phyloP scores from a whole-genome alignment of 768 basidiomycete genomes.

The Mycena albidolilacea region DNA sequence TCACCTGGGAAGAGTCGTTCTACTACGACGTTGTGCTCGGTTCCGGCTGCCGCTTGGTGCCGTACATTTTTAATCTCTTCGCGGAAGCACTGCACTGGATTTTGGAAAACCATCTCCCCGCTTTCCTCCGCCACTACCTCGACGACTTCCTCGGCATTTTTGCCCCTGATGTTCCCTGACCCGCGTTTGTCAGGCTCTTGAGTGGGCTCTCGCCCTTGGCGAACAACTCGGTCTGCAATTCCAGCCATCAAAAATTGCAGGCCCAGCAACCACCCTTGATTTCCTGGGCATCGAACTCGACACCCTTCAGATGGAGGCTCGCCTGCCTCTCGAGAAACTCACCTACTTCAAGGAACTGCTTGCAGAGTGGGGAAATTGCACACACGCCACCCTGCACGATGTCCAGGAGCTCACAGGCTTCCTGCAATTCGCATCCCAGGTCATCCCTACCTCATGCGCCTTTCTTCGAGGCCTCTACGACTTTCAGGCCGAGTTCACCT shows the following conservation, averaged over 20 bases:
- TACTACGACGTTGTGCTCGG: background rate
- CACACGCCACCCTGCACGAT: background rate
- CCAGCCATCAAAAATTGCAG: background rate
- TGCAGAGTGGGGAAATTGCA: background rate
- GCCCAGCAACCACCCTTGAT: background rate
- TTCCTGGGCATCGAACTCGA: background rate
- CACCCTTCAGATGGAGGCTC: background rate
- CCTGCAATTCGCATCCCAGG: background rate
- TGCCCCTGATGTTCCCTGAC: background rate
- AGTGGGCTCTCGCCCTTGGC: background rate
- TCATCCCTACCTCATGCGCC: background rate
- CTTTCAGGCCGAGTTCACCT: background rate
- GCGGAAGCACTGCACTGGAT: background rate
- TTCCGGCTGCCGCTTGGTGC: background rate
- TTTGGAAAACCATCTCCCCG: background rate
- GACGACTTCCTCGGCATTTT: background rate
- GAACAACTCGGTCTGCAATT: background rate
- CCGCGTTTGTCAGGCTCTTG: background rate
- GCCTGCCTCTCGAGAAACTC: background rate
- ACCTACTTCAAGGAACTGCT: background rate
- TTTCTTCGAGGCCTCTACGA: background rate
- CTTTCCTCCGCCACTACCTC: background rate
- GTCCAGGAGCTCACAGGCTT: background rate
- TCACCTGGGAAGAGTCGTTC: background rate
- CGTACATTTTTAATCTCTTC: background rate